Conservation (phyloP, 2,329 filamentous ascomycete species). For the Chaetomium strumarium region DNA sequence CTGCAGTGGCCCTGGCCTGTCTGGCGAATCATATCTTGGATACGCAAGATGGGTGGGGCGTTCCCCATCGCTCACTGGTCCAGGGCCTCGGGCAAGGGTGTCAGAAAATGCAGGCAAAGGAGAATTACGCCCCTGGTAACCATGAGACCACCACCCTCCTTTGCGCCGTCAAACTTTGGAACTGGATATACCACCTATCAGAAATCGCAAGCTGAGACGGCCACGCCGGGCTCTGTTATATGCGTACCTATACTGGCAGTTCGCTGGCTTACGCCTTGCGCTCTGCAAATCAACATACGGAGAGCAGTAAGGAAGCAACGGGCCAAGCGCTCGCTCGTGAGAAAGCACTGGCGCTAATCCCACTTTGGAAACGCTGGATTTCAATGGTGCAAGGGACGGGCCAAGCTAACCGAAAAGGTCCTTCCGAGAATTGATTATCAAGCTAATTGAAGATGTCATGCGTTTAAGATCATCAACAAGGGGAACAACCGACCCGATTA, state of each 20-base stretch:
- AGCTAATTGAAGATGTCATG: slow-evolving; percentile 8
- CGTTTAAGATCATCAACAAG: slow-evolving; percentile 10
- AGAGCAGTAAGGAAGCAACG: neutral
- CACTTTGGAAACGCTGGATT: slow-evolving; percentile 7
- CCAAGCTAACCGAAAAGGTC: slow-evolving; percentile 8
- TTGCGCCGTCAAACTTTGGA: neutral
- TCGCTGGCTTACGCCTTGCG: neutral
- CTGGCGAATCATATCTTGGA: slow-evolving; percentile 16
- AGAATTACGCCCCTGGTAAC: neutral
- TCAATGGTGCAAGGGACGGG: slow-evolving; percentile 10
- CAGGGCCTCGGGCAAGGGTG: slow-evolving; percentile 2
- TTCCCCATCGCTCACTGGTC: slow-evolving; percentile 13
- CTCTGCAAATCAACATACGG: neutral
- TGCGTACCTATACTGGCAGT: too few species aligned
- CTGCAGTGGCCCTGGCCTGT: slow-evolving; percentile 13
- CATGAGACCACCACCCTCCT: slow-evolving; percentile 4
- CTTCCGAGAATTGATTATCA: slow-evolving; percentile 5
- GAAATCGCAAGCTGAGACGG: neutral
- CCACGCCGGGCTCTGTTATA: neutral
- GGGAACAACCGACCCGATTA: neutral
- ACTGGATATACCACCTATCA: neutral
- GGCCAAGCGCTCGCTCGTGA: neutral
- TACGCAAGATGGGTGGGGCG: slow-evolving; percentile 17
- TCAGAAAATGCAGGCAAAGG: neutral
- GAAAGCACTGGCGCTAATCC: too few species aligned